These are phyloP conservation scores for Puccinia triticina DNA, from an alignment of 1,284 basidiomycete genomes.

Conservation along the genomic window DNA sequence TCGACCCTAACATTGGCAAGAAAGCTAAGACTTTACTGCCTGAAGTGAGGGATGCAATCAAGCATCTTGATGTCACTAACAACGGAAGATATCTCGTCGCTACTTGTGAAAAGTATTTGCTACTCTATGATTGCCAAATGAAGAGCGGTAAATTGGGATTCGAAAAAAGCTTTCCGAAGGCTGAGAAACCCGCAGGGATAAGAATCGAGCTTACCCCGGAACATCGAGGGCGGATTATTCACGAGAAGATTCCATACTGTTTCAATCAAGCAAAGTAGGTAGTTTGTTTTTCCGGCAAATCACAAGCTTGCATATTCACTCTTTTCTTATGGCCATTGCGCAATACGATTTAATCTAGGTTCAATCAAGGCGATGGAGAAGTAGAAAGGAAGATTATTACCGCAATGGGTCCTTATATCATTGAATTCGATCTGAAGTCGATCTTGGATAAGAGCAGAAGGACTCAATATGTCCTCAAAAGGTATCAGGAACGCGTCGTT, in stretches of 20 bases:
- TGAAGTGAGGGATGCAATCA: constrained; percentile 89
- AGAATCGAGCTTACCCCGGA: constrained; percentile 85
- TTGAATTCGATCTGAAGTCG: constrained; percentile 52
- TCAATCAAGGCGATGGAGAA: constrained; percentile 63
- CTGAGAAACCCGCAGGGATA: constrained; percentile 86
- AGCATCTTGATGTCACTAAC: constrained; percentile 91
- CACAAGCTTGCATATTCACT: background rate
- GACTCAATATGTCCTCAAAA: constrained; percentile 58
- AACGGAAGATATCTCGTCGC: constrained; percentile 94
- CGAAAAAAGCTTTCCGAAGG: constrained; percentile 92
- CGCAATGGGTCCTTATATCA: constrained; percentile 44
- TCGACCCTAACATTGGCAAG: constrained; percentile 88
- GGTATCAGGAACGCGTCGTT: constrained; percentile 88
- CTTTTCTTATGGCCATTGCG: background rate
- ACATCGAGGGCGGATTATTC: constrained; percentile 63
- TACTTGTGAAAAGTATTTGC: constrained; percentile 89
- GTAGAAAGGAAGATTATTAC: constrained; percentile 53
- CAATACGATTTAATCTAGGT: constrained; percentile 65
- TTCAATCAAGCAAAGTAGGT: constrained; percentile 40
- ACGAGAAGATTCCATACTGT: constrained; percentile 13
- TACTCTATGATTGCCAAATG: constrained; percentile 85
- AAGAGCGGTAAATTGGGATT: constrained; percentile 89
- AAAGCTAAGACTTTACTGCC: constrained; percentile 97
- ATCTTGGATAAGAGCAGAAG: constrained; percentile 19
- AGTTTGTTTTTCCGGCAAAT: background rate